A percentile compares a stretch with the other conserved stretches of the same genome.
These are phyloP conservation scores for Coniella vitis DNA, from an alignment of 2,329 filamentous ascomycete species.

Conservation along the genomic window DNA sequence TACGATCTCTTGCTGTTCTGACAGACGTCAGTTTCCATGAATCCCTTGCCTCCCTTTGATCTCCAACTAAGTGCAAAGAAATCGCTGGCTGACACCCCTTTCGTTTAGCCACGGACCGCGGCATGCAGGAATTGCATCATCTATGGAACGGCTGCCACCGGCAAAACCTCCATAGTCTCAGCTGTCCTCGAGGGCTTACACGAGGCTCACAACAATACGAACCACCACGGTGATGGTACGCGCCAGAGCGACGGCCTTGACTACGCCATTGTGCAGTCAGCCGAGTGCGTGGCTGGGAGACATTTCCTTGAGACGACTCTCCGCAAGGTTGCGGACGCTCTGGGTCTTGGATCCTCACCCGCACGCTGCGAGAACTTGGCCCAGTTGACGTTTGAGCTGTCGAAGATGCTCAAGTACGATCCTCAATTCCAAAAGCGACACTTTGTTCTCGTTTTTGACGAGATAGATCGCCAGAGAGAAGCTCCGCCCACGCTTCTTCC, in stretches of 20 bases:
- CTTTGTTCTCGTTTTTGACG: constrained; percentile 82
- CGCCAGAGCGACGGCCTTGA: constrained; percentile 49
- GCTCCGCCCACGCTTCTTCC: constrained; percentile 71
- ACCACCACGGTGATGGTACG: constrained; percentile 47
- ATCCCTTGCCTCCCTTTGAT: constrained; percentile 20
- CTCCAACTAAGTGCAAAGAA: background rate
- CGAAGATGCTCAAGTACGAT: constrained; percentile 49
- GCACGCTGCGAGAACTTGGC: constrained; percentile 72
- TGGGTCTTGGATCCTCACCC: constrained; percentile 28
- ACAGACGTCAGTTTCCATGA: constrained; percentile 35
- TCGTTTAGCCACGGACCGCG: constrained; percentile 52
- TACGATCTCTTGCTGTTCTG: constrained; percentile 50
- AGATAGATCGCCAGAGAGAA: constrained; percentile 78
- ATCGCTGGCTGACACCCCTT: constrained; percentile 14
- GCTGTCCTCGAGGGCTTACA: constrained; percentile 49
- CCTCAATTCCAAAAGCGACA: constrained; percentile 36
- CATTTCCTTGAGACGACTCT: constrained; percentile 71
- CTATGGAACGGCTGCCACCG: constrained; percentile 80
- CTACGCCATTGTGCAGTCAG: constrained; percentile 59
- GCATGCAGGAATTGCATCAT: constrained; percentile 69
- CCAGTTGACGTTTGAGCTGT: constrained; percentile 66
- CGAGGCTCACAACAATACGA: constrained; percentile 2
- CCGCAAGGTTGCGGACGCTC: constrained; percentile 47
- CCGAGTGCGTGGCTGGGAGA: constrained; percentile 70
- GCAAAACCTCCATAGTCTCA: constrained; percentile 68